Evolutionary conservation across 176 grass and related monocot genomes (phyloP).

Genomic region (Echinochloa phyllopogon): DNA sequence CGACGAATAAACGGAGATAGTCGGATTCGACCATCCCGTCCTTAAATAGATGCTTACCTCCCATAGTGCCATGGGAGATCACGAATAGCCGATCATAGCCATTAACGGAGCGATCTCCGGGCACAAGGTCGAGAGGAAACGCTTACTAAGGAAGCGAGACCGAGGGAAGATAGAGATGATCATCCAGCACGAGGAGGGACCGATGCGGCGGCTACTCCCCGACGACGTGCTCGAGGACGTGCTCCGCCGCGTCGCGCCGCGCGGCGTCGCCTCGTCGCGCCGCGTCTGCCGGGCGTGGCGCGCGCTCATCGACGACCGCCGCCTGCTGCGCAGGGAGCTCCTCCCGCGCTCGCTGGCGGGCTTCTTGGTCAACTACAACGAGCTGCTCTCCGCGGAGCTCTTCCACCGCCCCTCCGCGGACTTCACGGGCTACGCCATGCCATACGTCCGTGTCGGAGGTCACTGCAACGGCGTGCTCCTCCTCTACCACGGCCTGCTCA

Average conservation of each 20-base stretch:
- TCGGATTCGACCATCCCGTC: neutral
- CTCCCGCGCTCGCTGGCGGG: neutral
- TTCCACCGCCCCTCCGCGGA: neutral
- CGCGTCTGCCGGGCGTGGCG: neutral
- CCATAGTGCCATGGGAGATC: too few species aligned
- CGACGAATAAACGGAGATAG: neutral
- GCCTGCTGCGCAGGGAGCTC: neutral
- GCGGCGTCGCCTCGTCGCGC: neutral
- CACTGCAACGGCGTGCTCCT: conserved; percentile 10
- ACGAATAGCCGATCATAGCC: too few species aligned
- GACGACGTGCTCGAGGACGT: neutral
- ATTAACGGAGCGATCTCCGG: too few species aligned
- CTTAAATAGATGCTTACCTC: too few species aligned
- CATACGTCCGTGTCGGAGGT: neutral
- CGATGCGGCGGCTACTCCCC: neutral
- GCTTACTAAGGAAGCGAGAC: too few species aligned
- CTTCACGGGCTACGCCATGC: neutral
- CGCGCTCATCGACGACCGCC: neutral
- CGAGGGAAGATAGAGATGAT: too few species aligned
- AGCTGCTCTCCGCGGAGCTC: neutral
- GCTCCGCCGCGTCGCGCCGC: neutral
- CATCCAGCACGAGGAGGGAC: too few species aligned
- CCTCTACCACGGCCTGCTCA: neutral
- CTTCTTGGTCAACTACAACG: neutral
- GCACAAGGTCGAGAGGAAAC: too few species aligned